Evolutionary conservation across 345 rosid species (phyloP).

Genomic region (Eutrema heterophyllum): DNA sequence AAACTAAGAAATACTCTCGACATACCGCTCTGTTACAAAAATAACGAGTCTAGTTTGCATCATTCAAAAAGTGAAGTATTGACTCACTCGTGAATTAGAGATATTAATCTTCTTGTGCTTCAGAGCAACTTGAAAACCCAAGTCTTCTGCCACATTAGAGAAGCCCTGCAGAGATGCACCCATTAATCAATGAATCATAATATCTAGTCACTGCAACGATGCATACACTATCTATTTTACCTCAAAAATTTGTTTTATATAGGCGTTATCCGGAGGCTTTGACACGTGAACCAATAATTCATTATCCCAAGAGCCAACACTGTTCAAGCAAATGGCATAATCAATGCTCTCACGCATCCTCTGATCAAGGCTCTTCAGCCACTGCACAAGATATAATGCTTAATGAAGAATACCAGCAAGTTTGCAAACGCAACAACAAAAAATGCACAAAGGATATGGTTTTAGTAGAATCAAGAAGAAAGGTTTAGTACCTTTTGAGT

Average conservation of each 20-base stretch:
- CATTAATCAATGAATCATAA: conserved; percentile 20
- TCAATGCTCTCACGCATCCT: conserved; percentile 94
- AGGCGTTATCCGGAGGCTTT: conserved; percentile 93
- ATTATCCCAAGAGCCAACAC: conserved; percentile 77
- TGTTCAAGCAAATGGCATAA: conserved; percentile 96
- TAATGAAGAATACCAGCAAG: conserved; percentile 6
- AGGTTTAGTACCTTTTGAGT: conserved; percentile 70
- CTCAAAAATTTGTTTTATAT: conserved; percentile 85
- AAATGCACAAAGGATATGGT: neutral
- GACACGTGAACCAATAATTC: conserved; percentile 80
- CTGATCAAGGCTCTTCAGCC: conserved; percentile 97
- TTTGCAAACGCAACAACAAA: neutral
- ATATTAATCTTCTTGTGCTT: conserved; percentile 98
- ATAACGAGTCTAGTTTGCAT: neutral
- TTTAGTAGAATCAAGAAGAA: conserved; percentile 11
- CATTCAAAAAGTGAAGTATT: neutral
- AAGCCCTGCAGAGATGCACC: conserved; percentile 54
- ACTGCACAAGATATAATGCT: conserved; percentile 47
- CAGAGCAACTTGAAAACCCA: conserved; percentile 68
- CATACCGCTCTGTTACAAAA: neutral
- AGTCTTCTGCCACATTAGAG: conserved; percentile 73
- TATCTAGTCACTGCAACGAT: conserved; percentile 8
- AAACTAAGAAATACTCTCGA: neutral
- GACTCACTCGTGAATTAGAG: conserved; percentile 92
- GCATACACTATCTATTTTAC: conserved; percentile 38